Percentiles rank a stretch among this genome's conserved stretches.
Conservation (phyloP, 2,329 filamentous ascomycete genomes). For the Teratosphaeria destructans region DNA sequence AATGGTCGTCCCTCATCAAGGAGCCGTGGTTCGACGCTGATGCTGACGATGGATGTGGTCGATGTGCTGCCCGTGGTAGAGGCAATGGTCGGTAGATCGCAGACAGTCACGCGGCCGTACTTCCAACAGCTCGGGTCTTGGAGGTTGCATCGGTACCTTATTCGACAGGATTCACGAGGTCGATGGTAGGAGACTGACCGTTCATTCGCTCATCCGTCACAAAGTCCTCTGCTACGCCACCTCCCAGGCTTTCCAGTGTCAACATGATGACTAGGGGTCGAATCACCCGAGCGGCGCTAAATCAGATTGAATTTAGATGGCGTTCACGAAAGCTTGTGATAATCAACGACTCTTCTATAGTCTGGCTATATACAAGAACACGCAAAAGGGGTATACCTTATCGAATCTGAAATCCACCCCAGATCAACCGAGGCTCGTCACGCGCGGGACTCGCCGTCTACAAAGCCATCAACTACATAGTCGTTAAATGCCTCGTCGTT, state of each 20-base stretch:
- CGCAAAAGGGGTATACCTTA: not conserved
- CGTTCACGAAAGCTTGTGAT: not conserved
- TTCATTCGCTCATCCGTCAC: not conserved
- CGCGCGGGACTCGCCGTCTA: not conserved
- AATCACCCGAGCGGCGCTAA: not conserved
- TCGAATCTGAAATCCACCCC: not conserved
- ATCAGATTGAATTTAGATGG: not conserved
- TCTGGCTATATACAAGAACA: not conserved
- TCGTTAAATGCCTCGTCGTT: not conserved
- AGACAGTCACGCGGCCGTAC: not conserved
- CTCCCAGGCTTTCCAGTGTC: not conserved
- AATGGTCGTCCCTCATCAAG: no score
- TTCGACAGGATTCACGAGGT: not conserved
- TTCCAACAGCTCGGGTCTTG: not conserved
- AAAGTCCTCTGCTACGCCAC: not conserved
- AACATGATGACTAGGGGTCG: not conserved
- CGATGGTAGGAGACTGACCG: not conserved
- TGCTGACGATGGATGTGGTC: not conserved
- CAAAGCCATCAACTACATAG: not conserved
- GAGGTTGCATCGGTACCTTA: no score
- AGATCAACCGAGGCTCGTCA: not conserved
- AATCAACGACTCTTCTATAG: not conserved
- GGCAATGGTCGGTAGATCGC: not conserved
- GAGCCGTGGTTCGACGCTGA: no score
- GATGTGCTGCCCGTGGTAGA: not conserved